Base-by-base conservation (phyloP, 1,139 yeast species). In the Starmera stellimalicola region DNA sequence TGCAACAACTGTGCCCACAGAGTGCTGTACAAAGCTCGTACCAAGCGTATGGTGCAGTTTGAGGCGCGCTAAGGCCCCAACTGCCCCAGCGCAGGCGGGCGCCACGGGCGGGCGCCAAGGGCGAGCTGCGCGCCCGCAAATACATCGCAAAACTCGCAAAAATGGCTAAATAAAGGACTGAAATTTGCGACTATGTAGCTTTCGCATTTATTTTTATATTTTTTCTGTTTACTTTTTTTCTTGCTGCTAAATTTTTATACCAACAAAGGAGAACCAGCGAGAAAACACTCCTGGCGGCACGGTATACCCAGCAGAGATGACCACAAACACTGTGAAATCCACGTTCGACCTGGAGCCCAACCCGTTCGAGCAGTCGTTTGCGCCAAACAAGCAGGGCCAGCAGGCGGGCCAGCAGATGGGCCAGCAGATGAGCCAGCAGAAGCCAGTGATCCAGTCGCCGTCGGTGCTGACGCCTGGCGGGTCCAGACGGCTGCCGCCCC, bases 1-100 rank as follows among this genome's bases (percentile, higher is more conserved):
- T 91, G 98, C 66, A 88, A 88, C 62, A 95, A 88, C 52, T 91
- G 98, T 62, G 98, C 98, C 41, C 98, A 91, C 63, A 80, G 98
- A 63, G 97, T 91, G 43, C 68, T 91, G 46, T 85, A 91, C 67
- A 91, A 91, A 67, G 95, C 95, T 45, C 79, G 98, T 68, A 88
- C 97, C 32, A 82, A 88, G 68, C 76, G 97, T 65, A 85, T 88
- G 94, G 93, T 48, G 26, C 52, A 48, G 40, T 48, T 48, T 28
- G 52, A 48, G 37, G 52, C 52, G 8, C 43, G 52, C 41, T 48
- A 32, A 36, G 18, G 15, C 10, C 7, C 11, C 24, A 20, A n/a
- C 24, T 10, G 24, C 24, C 10, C 11, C 24, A 20, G 24, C 24
- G n/a, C 11, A 10, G n/a, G 24, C 24, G n/a, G n/a, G 10, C 10